phyloP scores from a whole-genome alignment of 768 basidiomycete genomes.

The Stropharia rugosoannulata region DNA sequence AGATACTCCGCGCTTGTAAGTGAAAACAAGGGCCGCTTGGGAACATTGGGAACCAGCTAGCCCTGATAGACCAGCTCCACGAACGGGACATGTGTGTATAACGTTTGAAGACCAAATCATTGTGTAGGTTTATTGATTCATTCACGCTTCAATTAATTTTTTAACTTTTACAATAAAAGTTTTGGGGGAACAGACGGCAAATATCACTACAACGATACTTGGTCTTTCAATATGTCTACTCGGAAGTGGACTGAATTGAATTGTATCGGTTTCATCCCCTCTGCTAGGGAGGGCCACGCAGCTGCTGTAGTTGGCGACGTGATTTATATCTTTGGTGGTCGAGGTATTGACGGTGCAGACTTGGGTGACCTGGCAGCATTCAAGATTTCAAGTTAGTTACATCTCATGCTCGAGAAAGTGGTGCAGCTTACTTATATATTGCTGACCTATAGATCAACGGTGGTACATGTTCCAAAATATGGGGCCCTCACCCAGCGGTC shows the following conservation, averaged over 20 bases:
- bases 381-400: conserved; percentile 87
- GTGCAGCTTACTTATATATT: conserved; percentile 5
- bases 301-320: conserved; percentile 97
- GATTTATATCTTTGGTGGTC: conserved; percentile 95
- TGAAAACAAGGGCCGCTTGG: conserved; percentile 85
- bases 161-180: conserved; percentile 33
- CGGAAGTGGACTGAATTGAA: conserved; percentile 87
- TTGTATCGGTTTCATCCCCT: conserved; percentile 96
- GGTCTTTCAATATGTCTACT: conserved; percentile 85
- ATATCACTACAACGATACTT: conserved; percentile 99
- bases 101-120: conserved; percentile 82
- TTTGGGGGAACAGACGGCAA: conserved; percentile 99
- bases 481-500: conserved; percentile 91
- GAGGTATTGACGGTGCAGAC: conserved; percentile 97
- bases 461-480: conserved; percentile 99
- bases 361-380: conserved; percentile 93
- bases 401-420: neutral
- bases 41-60: conserved; percentile 68
- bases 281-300: conserved; percentile 94
- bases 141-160: neutral
- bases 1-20: conserved; percentile 35
- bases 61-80: conserved; percentile 66
- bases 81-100: conserved; percentile 92
- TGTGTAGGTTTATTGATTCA: conserved; percentile 51
- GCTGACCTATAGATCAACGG: conserved; percentile 67